Evolutionary conservation across 495 filamentous ascomycete species (phyloP), one percentile per base, ranked within the genome.

Genomic region (Aspergillus coremiiformis): DNA sequence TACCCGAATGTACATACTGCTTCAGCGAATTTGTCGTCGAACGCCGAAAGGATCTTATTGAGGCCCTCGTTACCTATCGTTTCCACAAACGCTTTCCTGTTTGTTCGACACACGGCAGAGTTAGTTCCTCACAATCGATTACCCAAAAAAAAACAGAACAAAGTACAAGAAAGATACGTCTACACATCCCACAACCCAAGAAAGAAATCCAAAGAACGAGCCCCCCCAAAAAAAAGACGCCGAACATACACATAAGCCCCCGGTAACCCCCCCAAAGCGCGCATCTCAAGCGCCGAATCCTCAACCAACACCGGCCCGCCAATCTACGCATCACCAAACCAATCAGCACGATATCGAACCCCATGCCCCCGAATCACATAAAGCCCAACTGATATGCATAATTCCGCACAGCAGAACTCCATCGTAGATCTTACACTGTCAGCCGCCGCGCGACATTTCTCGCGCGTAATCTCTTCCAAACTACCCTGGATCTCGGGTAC

Each of bases 1-100:
- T 88, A 95, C 7, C 80, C 91, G 69, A 95, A 92, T 2, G 90
- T 95, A 70, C 91, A 95, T 14, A 95, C 84, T 5, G 90, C 91
- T 61, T 91, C 78, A 35, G 90, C 89, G 33, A 79, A 80, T 68
- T 95, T 96, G 68, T 96, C 87, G 21, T 82, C 76, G 66, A 90
- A 93, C 14, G 83, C 84, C 11, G 78, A 76, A 27, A 96, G 82
- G 4, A 96, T 78, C 56, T 87, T 87, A 66, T 91, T 89, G 20
- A 96, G 77, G 2, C 90, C 85, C 22, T 80, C 68, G 60, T 86
- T 87, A 41, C 90, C 90, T 37, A 93, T 73, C 20, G 75, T 74
- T 42, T 84, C 73, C 57, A 95, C 71, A 69, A 96, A 96, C 81
- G 86, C 90, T 77, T 96, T 96, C 47, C 90, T 90, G 14, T 35